A percentile compares a stretch with the other conserved stretches of the same genome.
Evolutionary conservation across 2,329 filamentous ascomycete genomes (phyloP).

Genomic region (Cyphellophora europaea): DNA sequence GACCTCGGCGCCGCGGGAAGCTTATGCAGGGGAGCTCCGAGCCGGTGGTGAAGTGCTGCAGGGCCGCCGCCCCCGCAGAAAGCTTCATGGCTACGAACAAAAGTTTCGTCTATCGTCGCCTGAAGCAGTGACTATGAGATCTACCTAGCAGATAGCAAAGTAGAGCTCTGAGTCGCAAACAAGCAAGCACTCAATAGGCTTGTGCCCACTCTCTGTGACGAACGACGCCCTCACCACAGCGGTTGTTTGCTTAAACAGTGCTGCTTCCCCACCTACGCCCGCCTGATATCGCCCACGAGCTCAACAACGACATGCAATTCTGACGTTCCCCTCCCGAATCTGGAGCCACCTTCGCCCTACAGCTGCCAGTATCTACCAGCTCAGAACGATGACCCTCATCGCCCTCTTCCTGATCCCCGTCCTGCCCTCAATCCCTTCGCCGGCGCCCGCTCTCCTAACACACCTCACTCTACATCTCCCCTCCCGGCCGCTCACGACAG

Average conservation of each 20-base stretch:
- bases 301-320: background rate
- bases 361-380: too few relatives aligned
- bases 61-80: too few relatives aligned
- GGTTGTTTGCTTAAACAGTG: background rate
- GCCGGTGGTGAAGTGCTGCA: too few relatives aligned
- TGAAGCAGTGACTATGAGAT: too few relatives aligned
- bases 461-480: slow-evolving; percentile 16
- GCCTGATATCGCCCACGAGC: background rate
- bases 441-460: slow-evolving; percentile 12
- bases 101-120: too few relatives aligned
- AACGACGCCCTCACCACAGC: slow-evolving; percentile 1
- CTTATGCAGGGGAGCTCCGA: background rate
- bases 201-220: too few relatives aligned
- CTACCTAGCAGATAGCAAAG: too few relatives aligned
- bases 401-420: slow-evolving; percentile 14
- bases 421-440: slow-evolving; percentile 8
- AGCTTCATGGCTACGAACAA: too few relatives aligned
- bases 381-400: background rate
- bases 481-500: slow-evolving; percentile 10
- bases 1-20: background rate
- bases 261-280: background rate
- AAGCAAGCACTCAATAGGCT: too few relatives aligned
- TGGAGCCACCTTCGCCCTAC: background rate
- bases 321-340: background rate
- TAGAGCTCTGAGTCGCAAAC: too few relatives aligned